Evolutionary conservation across 805 yeast species (phyloP).

Genomic region (Cyberlindnera mrakii): DNA sequence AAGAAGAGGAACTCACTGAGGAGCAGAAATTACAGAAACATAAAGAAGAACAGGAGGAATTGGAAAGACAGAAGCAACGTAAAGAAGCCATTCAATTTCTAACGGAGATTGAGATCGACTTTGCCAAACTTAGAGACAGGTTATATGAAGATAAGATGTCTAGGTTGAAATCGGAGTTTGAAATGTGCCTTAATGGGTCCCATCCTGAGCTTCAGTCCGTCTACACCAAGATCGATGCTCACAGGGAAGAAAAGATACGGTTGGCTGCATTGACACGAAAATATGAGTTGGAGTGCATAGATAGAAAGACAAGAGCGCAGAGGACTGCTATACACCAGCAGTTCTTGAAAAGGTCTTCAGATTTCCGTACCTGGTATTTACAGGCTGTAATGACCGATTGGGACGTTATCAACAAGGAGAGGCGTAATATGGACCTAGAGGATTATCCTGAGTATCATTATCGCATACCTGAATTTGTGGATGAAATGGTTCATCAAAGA

Average conservation of each 20-base stretch:
- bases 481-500: conserved; percentile 58
- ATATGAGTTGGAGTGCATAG: conserved; percentile 71
- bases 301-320: conserved; percentile 72
- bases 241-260: conserved; percentile 63
- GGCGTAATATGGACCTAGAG: conserved; percentile 67
- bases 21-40: conserved; percentile 18
- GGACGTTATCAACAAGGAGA: conserved; percentile 88
- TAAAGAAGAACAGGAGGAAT: conserved; percentile 17
- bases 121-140: conserved; percentile 80
- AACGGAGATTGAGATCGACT: conserved; percentile 75
- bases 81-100: conserved; percentile 65
- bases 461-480: conserved; percentile 33
- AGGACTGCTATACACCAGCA: conserved; percentile 83
- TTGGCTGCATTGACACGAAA: conserved; percentile 44
- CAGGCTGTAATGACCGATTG: conserved; percentile 74
- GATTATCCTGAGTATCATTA: conserved; percentile 40
- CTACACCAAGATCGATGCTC: conserved; percentile 62
- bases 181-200: conserved; percentile 79
- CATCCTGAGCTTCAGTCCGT: conserved; percentile 85
- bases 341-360: conserved; percentile 60
- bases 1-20: conserved; percentile 19
- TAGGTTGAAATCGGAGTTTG: conserved; percentile 74
- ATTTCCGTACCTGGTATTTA: conserved; percentile 58
- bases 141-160: conserved; percentile 78
- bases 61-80: conserved; percentile 36